Conservation (phyloP, 768 basidiomycete genomes). For the Tulasnella sp. region DNA sequence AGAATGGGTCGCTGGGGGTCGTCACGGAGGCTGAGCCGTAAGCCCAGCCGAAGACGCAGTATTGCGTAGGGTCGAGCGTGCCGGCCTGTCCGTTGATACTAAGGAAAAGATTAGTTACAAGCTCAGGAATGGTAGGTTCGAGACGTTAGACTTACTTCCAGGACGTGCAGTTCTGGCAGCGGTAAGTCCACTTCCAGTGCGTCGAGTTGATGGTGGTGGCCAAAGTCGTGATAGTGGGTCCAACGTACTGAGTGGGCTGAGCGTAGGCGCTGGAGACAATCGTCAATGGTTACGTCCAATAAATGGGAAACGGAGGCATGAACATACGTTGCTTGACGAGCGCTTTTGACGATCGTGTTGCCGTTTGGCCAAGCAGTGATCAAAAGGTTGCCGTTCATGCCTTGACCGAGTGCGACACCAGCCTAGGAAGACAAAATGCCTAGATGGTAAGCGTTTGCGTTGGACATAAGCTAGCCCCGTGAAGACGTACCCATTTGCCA, state of each 20-base stretch:
- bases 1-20: constrained; percentile 36
- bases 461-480: background rate
- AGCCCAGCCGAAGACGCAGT: constrained; percentile 7
- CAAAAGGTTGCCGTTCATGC: constrained; percentile 45
- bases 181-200: constrained; percentile 57
- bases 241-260: constrained; percentile 37
- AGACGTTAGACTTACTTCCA: constrained; percentile 12
- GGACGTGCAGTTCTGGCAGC: constrained; percentile 50
- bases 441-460: background rate
- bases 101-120: background rate
- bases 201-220: constrained; percentile 32
- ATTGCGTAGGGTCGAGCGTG: background rate
- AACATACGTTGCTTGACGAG: constrained; percentile 44
- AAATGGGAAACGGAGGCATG: background rate
- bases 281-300: background rate
- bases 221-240: constrained; percentile 44
- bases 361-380: constrained; percentile 52
- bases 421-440: background rate
- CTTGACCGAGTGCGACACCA: constrained; percentile 42
- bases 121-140: background rate
- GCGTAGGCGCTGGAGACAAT: constrained; percentile 35
- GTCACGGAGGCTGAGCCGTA: constrained; percentile 27
- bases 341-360: constrained; percentile 37
- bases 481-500: constrained; percentile 34
- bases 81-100: constrained; percentile 7